A percentile compares a stretch with the other conserved stretches of the same genome.
Conservation (phyloP, 1,284 basidiomycete species). For the Trichosporon sp. region DNA sequence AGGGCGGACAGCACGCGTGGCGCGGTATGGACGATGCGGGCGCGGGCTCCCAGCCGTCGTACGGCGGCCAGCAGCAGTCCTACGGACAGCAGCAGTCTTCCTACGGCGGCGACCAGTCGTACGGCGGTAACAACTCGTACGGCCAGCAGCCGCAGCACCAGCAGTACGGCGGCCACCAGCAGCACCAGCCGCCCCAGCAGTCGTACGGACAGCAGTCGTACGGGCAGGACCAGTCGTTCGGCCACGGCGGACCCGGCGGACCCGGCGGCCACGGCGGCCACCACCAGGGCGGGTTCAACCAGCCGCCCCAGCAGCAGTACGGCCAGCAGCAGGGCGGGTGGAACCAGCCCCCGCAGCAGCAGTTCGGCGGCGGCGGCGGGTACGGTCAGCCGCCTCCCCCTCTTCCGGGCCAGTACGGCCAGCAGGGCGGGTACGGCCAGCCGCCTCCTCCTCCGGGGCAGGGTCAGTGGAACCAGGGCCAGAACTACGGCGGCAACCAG, state of each 20-base stretch:
- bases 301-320: conserved; percentile 3
- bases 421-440: conserved; percentile 1
- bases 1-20: conserved; percentile 46
- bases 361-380: background rate
- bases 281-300: background rate
- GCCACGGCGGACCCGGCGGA: background rate
- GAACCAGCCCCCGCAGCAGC: background rate
- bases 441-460: background rate
- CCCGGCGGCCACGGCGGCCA: background rate
- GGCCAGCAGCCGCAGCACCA: background rate
- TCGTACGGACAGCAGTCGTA: background rate
- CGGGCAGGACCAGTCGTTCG: background rate
- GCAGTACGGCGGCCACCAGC: conserved; percentile 1
- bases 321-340: conserved; percentile 1
- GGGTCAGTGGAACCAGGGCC: background rate
- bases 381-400: conserved; percentile 9
- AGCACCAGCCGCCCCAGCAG: background rate
- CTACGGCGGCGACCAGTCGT: background rate
- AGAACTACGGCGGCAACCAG: conserved; percentile 4
- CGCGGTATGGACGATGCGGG: conserved; percentile 31
- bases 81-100: background rate
- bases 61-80: background rate
- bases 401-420: background rate
- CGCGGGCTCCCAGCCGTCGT: background rate
- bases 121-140: conserved; percentile 3